phyloP scores from a whole-genome alignment of 2,329 filamentous ascomycete genomes.

The Alternaria tenuissima region DNA sequence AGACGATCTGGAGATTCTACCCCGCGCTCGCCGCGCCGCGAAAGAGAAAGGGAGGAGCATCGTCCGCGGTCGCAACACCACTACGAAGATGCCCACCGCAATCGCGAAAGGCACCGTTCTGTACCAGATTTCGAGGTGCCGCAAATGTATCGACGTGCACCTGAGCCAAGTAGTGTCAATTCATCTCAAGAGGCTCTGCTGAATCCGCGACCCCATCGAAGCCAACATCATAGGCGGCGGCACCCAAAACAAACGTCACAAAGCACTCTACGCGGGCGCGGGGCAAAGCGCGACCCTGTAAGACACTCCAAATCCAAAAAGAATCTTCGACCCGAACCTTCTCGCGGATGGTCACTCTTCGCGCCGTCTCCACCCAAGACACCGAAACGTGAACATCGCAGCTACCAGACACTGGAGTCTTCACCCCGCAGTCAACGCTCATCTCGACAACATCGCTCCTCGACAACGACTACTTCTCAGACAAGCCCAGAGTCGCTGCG shows the following conservation, averaged over 20 bases:
- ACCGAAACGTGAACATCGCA: conserved; percentile 29
- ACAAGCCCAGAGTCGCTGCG: conserved; percentile 26
- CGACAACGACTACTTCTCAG: conserved; percentile 11
- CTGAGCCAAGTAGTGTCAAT: conserved; percentile 32
- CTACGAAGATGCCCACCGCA: conserved; percentile 25
- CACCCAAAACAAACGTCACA: conserved; percentile 47
- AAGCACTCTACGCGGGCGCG: conserved; percentile 45
- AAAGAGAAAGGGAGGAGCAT: conserved; percentile 33
- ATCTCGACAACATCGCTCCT: conserved; percentile 33
- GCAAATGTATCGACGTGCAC: conserved; percentile 40
- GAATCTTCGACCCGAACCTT: conserved; percentile 32
- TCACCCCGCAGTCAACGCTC: conserved; percentile 43
- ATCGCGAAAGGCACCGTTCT: conserved; percentile 31
- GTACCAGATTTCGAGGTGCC: conserved; percentile 38
- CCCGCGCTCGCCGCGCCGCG: conserved; percentile 33
- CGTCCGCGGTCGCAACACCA: conserved; percentile 31
- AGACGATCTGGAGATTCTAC: conserved; percentile 36
- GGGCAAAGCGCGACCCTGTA: conserved; percentile 49
- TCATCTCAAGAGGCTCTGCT: conserved; percentile 48
- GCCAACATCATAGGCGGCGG: conserved; percentile 41
- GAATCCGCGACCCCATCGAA: conserved; percentile 48
- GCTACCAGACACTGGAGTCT: conserved; percentile 40
- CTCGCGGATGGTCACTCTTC: conserved; percentile 42
- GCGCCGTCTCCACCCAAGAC: conserved; percentile 43
- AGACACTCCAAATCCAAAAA: conserved; percentile 43